Evolutionary conservation across 2,329 filamentous ascomycete species (phyloP), one percentile per base, ranked within the genome.

Genomic region (Pyrenochaeta sp.): DNA sequence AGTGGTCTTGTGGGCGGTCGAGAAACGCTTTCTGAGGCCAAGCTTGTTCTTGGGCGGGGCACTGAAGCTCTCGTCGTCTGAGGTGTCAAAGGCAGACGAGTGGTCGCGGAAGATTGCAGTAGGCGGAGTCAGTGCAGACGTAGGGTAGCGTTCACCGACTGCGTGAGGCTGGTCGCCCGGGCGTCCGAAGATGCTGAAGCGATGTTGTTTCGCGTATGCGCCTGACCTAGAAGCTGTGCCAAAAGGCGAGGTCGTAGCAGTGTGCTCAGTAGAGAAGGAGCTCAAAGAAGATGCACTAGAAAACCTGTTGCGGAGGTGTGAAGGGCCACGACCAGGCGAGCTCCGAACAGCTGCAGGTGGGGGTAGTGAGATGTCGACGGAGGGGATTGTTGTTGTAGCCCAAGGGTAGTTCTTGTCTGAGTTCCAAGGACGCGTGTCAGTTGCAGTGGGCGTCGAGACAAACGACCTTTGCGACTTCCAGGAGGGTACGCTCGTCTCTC

Each of bases 131-230:
- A 78, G 62, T 32, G 71, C 71, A 37, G 73, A 75, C 7, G 73
- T 77, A 18, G 77, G 77, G 53, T 79, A 79, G 18, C 77, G 74
- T 44, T 79, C 77, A 27, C 77, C 76, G 19, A 71, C 70, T 36
- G 68, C 70, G 57, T 72, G 66, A 35, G 61, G 41, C 24, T 60
- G 54, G 43, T 65, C 62, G 19, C 53, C 51, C 43, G 40, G 50
- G 39, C 56, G 56, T 18, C 63, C 50, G 35, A 58, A 60, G 22
- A 60, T 24, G 44, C 52, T 56, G 52, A 60, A 53, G 30, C 51
- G 45, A 15, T 58, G 49, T 35, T 55, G 51, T 24, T 44, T 41
- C 30, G 50, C 43, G 41, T 60, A 39, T 24, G 48, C 32, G 45
- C 49, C 50, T 23, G 40, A 49, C 11, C 43, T 40, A 38, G 48